phyloP scores from a whole-genome alignment of 805 yeast species.

The Clavispora fructus region DNA sequence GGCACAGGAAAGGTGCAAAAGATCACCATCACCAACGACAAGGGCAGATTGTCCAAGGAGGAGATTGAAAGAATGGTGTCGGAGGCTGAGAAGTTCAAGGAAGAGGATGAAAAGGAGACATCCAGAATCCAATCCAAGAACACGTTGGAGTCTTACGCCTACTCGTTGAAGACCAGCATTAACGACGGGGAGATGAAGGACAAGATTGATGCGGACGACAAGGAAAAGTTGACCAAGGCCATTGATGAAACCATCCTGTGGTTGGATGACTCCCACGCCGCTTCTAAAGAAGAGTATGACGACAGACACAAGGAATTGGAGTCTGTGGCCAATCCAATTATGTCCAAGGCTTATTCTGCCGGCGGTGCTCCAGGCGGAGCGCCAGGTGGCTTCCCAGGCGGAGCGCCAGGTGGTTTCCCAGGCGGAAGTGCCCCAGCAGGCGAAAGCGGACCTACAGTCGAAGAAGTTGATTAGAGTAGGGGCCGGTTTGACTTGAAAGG shows the following conservation, averaged over 20 bases:
- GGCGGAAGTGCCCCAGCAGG: constrained; percentile 16
- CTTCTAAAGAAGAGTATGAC: constrained; percentile 36
- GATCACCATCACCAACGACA: constrained; percentile 87
- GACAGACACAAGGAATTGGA: constrained; percentile 40
- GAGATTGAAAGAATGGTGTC: constrained; percentile 97
- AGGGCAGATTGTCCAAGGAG: constrained; percentile 89
- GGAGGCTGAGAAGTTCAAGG: constrained; percentile 93
- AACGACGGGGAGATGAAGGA: constrained; percentile 24
- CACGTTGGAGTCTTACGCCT: constrained; percentile 83
- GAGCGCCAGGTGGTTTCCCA: constrained; percentile 13
- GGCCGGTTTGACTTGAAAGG: background rate
- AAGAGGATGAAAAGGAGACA: constrained; percentile 81
- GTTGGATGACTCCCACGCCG: constrained; percentile 36
- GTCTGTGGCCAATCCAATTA: constrained; percentile 35
- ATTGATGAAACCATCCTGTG: constrained; percentile 18
- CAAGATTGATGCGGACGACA: constrained; percentile 9
- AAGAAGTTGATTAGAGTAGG: constrained; percentile 8
- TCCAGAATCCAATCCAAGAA: constrained; percentile 86
- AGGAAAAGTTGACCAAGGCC: constrained; percentile 8
- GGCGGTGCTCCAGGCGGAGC: constrained; percentile 21
- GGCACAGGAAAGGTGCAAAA: constrained; percentile 92
- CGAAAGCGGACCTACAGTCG: constrained; percentile 19
- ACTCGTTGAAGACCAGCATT: constrained; percentile 70
- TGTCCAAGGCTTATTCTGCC: constrained; percentile 28
- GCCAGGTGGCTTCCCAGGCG: constrained; percentile 19